Evolutionary conservation across 1,284 basidiomycete genomes (phyloP).

Genomic region (Calocybe gambosa): DNA sequence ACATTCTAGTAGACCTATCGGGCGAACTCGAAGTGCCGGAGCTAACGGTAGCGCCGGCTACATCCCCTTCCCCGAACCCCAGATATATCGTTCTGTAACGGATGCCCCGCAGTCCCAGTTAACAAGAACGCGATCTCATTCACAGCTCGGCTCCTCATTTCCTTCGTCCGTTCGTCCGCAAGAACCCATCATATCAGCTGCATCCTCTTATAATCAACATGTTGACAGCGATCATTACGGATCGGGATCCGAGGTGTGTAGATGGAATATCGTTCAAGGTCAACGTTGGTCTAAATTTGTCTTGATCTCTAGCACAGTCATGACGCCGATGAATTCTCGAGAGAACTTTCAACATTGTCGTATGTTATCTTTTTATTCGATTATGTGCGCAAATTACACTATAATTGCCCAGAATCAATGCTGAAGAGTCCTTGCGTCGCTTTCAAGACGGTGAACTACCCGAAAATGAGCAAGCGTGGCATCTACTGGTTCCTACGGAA

Average conservation of each 20-base stretch:
- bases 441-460: conserved; percentile 60
- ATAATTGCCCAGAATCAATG: conserved; percentile 33
- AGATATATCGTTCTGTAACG: conserved; percentile 44
- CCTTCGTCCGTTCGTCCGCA: conserved; percentile 22
- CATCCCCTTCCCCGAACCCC: conserved; percentile 44
- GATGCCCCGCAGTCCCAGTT: conserved; percentile 8
- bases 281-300: conserved; percentile 1
- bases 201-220: conserved; percentile 32
- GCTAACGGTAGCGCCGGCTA: conserved; percentile 12
- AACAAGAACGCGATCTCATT: conserved; percentile 11
- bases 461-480: conserved; percentile 69
- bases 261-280: conserved; percentile 5
- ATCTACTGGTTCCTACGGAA: conserved; percentile 62
- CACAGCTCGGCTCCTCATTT: conserved; percentile 25
- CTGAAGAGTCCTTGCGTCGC: conserved; percentile 55
- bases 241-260: conserved; percentile 23
- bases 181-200: conserved; percentile 27
- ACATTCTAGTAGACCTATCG: conserved; percentile 25
- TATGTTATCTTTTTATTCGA: conserved; percentile 30
- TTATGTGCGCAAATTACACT: conserved; percentile 11
- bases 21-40: conserved; percentile 24
- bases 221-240: conserved; percentile 25
- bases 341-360: conserved; percentile 50
- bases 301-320: conserved; percentile 18
- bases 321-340: conserved; percentile 32